phyloP scores from a whole-genome alignment of 768 basidiomycete genomes.

The Galerina sulciceps region DNA sequence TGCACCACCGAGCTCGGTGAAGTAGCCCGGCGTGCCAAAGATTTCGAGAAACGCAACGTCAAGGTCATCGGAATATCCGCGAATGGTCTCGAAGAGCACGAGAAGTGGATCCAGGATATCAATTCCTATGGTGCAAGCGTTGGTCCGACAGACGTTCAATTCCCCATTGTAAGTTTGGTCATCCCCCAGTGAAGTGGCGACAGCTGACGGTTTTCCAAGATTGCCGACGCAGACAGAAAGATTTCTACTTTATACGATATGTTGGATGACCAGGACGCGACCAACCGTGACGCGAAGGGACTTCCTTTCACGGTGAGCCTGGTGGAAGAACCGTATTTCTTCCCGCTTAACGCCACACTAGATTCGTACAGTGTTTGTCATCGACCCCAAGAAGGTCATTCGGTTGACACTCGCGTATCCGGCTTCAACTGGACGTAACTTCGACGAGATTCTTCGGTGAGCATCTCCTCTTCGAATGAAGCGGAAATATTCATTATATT shows the following conservation, averaged over 20 bases:
- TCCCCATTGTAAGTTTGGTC: slow-evolving; percentile 81
- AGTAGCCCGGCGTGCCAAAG: slow-evolving; percentile 83
- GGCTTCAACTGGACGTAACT: slow-evolving; percentile 95
- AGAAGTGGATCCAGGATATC: slow-evolving; percentile 89
- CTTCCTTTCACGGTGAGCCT: slow-evolving; percentile 84
- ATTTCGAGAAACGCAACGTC: slow-evolving; percentile 87
- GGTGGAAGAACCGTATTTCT: slow-evolving; percentile 1
- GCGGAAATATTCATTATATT: background rate
- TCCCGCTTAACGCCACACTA: slow-evolving; percentile 28
- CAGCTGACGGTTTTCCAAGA: no score
- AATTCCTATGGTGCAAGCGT: slow-evolving; percentile 74
- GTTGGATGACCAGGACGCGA: slow-evolving; percentile 94
- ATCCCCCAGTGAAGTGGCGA: background rate
- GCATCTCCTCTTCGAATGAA: slow-evolving; percentile 14
- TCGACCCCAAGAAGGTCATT: slow-evolving; percentile 96
- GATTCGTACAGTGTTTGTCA: slow-evolving; percentile 96
- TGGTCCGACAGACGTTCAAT: slow-evolving; percentile 76
- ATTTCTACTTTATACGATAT: slow-evolving; percentile 91
- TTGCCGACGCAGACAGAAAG: slow-evolving; percentile 89
- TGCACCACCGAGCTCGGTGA: slow-evolving; percentile 98
- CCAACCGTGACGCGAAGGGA: slow-evolving; percentile 84
- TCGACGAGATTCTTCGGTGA: slow-evolving; percentile 63
- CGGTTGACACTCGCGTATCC: slow-evolving; percentile 91
- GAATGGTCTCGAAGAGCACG: slow-evolving; percentile 84
- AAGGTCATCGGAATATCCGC: slow-evolving; percentile 95